These are phyloP conservation scores for Leishmania gerbilli DNA, from an alignment of 208 protist species.

Conservation along the genomic window DNA sequence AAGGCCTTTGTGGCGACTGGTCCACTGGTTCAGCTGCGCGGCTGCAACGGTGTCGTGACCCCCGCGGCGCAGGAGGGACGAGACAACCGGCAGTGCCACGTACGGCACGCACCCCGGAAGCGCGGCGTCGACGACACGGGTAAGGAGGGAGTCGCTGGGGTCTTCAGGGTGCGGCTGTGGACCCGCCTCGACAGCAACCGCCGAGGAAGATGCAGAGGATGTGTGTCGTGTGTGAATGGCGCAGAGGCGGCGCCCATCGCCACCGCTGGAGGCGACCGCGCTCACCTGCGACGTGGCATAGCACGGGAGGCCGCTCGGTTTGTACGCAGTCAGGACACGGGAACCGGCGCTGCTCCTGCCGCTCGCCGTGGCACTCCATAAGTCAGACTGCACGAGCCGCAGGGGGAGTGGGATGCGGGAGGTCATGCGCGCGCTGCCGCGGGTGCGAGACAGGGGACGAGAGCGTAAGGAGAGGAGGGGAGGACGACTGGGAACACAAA, in stretches of 20 bases:
- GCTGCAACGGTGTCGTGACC: slow-evolving; percentile 5
- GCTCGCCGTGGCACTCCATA: not conserved
- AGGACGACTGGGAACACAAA: not conserved
- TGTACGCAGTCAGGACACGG: slow-evolving; percentile 53
- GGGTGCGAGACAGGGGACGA: not conserved
- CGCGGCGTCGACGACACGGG: slow-evolving; percentile 42
- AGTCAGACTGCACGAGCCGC: slow-evolving; percentile 47
- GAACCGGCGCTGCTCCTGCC: not conserved
- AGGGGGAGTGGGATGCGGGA: slow-evolving; percentile 51
- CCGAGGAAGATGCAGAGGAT: not conserved
- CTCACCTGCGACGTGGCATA: slow-evolving; percentile 54
- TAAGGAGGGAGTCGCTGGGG: slow-evolving; percentile 59
- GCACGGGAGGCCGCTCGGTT: slow-evolving; percentile 64
- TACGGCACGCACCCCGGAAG: slow-evolving; percentile 40
- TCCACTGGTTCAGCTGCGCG: slow-evolving; percentile 51
- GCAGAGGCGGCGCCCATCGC: slow-evolving; percentile 37
- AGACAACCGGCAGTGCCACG: slow-evolving; percentile 25
- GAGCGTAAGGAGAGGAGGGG: not conserved
- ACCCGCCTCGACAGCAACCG: slow-evolving; percentile 8
- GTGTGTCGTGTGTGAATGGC: slow-evolving; percentile 24
- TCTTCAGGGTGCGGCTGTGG: slow-evolving; percentile 34
- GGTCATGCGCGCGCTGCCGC: slow-evolving; percentile 33
- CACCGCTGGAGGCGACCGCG: slow-evolving; percentile 7
- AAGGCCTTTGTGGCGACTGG: slow-evolving; percentile 52
- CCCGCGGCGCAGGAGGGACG: slow-evolving; percentile 29